Percentiles rank a stretch among this genome's conserved stretches.
Evolutionary conservation across 495 filamentous ascomycete species (phyloP).

Genomic region (Penicillium roqueforti): DNA sequence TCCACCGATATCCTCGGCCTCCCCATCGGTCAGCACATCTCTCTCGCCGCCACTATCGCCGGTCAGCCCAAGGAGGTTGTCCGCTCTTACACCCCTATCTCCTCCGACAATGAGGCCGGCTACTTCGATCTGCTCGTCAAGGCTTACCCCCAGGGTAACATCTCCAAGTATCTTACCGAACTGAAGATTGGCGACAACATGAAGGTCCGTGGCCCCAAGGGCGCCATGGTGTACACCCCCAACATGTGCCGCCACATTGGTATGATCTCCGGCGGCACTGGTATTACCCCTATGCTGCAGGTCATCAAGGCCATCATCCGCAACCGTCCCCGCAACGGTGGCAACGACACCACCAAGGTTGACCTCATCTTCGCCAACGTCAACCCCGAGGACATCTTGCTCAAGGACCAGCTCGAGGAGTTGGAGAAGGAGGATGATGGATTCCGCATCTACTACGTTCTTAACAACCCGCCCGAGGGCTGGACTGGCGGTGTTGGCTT

Average conservation of each 20-base stretch:
- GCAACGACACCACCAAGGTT: constrained; percentile 80
- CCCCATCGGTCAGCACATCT: constrained; percentile 98
- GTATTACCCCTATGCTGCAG: constrained; percentile 98
- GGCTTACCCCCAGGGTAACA: constrained; percentile 94
- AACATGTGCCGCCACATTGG: constrained; percentile 93
- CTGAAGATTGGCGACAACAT: constrained; percentile 81
- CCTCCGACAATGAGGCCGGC: constrained; percentile 84
- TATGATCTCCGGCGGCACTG: constrained; percentile 97
- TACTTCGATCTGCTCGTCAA: constrained; percentile 97
- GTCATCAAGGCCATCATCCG: constrained; percentile 86
- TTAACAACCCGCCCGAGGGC: constrained; percentile 89
- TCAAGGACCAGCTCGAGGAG: constrained; percentile 84
- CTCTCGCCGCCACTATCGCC: constrained; percentile 76
- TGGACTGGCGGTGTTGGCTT: constrained; percentile 93
- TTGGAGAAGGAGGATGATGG: constrained; percentile 69
- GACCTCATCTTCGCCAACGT: constrained; percentile 97
- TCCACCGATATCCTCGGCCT: constrained; percentile 82
- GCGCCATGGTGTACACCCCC: constrained; percentile 91
- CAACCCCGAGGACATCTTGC: constrained; percentile 83
- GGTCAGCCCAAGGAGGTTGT: constrained; percentile 81
- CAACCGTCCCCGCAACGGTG: constrained; percentile 61
- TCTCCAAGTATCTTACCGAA: constrained; percentile 81
- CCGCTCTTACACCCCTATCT: constrained; percentile 95
- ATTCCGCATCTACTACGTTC: constrained; percentile 86
- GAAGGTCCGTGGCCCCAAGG: constrained; percentile 88